Evolutionary conservation across 2,329 filamentous ascomycete species (phyloP), one percentile per base, ranked within the genome.

Genomic region (Immersiporthe knoxdaviesiana): DNA sequence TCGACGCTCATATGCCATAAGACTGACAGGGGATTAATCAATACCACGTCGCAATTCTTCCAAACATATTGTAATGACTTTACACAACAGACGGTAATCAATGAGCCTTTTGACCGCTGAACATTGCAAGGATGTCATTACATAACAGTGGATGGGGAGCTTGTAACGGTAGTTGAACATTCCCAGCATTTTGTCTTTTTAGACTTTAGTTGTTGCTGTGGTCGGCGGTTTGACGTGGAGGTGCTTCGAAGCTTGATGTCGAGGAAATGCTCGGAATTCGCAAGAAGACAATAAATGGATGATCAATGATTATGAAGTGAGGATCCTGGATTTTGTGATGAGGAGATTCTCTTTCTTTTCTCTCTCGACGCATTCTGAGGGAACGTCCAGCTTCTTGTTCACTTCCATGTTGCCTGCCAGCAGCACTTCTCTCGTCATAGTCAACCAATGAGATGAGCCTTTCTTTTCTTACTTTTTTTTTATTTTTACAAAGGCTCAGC

Each of bases 131-230:
- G 12, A 1, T 50, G n/a, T 3, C 47, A 50, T 12, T 24, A 6
- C 47, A 8, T 24, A n/a, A 24, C 68, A 39, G 60, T 71, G 69
- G 7, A 71, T n/a, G 10, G 66, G 56, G 2, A 71, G 52, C 69
- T 71, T 71, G 58, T 59, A 71, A 12, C 69, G 67, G 30, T 56
- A 52, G 44, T 66, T 35, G 39, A 71, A 32, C 21, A 71, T 30
- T 4, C 44, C 56, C 30, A 50, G 4, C 60, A 56, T 68, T 10
- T 63, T 67, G 21, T 11, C 30, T 30, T 14, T 54, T 27, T 5
- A n/a, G n/a, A n/a, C n/a, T n/a, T n/a, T n/a, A n/a, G n/a, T n/a
- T n/a, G 24, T 32, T 56, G 16, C 14, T 30, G 5, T 56, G 12
- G 14, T 30, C 4, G 12, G 30, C 12, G 50, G 30, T 54, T 2